Base-by-base conservation (phyloP, 768 basidiomycete genomes). In the Leccinum arenicola region DNA sequence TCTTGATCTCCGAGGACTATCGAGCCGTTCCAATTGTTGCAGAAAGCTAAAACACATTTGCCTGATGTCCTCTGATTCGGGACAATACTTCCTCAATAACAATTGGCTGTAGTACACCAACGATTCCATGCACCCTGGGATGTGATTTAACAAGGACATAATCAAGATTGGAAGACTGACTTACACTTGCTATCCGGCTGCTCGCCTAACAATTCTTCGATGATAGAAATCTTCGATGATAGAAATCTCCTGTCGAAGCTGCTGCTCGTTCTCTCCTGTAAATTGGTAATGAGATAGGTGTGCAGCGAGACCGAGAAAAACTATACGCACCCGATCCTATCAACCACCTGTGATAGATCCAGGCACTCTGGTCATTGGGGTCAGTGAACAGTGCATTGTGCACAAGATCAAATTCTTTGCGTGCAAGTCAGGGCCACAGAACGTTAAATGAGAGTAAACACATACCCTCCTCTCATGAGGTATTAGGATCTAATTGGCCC, bases 271-370 rank as follows among this genome's bases (percentile, higher is more conserved):
- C 2, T 86, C 79, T 7, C 88, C 93, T 91, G 61, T 31, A 14
- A 45, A 50, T 15, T 9, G 23, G n/a, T 63, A 50, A 65, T 23
- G 15, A 63, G 50, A 65, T 36, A 52, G 50, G 43, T 31, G 31
- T n/a, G 23, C 2, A 19, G n/a, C 11, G 14, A 52, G 12, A 21
- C 6, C 10, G 21, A 33, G 47, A 54, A 35, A n/a, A 40, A 19
- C 15, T 43, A 51, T 31, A 19, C 80, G 60, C 67, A 88, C 95
- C 88, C 61, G 82, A 73, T 8, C 93, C 93, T 54, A 98, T 83
- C 3, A 99, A 80, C 95, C 96, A 98, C n/a, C 95, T 85, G 68
- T 98, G 97, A 72, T 98, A 99, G 58, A 99, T 85, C 97, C 97
- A 99, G 1, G 92, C 93, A 60, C 93, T 94, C 72, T 98, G 96